Evolutionary conservation across 2,329 filamentous ascomycete species (phyloP), one percentile per base, ranked within the genome.

Genomic region (Aphanoascus verrucosus): DNA sequence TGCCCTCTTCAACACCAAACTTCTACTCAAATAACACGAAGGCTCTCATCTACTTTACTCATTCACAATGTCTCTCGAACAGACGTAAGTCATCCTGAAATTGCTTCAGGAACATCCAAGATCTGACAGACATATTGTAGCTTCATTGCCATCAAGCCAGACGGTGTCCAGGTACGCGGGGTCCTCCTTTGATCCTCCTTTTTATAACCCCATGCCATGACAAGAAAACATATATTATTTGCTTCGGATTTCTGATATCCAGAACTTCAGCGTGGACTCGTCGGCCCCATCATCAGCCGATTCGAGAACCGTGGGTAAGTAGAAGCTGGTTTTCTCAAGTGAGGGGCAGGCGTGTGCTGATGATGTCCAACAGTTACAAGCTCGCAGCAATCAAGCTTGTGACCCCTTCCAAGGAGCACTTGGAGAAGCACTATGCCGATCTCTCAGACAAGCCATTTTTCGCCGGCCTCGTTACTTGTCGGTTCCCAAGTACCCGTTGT

Each of bases 141-240:
- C 80, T 97, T 97, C 87, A 97, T 97, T 82, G 93, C 93, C 73
- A 88, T 98, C 83, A 98, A 98, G 89, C 93, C 91, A 67, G 93
- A 97, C 78, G 93, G 93, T 75, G 93, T 97, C 78, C 93, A 96
- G 85, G 89, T 94, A 84, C 64, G 77, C 57, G 56, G 44, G n/a
- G 31, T 31, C 34, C 38, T 45, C n/a, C 17, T 15, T 17, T 20
- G n/a, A 23, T 28, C 28, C 31, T 15, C 40, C 12, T 19, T 20
- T 32, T 19, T 31, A 45, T 11, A 15, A 23, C 38, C 45, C 19
- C 37, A 7, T 37, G 32, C 45, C 31, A 37, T 19, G 43, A 32
- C 8, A 15, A 43, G 8, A 19, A 31, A 48, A 20, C 34, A 20
- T 3, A 19, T 8, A 17, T 28, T 14, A 32, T 20, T 43, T 8